These are phyloP conservation scores for Panicum virgatum DNA, from an alignment of 202 grass and related monocot species.

Conservation along the genomic window DNA sequence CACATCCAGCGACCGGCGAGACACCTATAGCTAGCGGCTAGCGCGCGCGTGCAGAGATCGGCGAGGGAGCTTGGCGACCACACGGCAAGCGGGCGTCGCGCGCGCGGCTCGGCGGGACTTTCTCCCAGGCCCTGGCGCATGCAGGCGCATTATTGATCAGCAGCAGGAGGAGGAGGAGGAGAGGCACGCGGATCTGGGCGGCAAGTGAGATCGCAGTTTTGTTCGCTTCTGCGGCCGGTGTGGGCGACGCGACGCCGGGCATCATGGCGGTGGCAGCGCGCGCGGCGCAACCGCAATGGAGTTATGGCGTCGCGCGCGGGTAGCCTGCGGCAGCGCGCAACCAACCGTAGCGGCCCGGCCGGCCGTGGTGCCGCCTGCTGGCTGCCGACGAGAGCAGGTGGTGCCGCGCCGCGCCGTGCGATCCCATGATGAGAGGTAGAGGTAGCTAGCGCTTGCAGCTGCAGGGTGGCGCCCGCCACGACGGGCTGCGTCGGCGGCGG, in stretches of 20 bases:
- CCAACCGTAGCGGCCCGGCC: background rate
- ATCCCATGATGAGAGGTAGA: background rate
- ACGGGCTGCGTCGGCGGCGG: background rate
- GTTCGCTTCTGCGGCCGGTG: conserved; percentile 8
- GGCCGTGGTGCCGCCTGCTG: background rate
- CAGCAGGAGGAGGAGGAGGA: too few relatives aligned
- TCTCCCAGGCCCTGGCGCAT: too few relatives aligned
- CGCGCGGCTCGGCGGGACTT: too few relatives aligned
- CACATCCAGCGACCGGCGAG: too few relatives aligned
- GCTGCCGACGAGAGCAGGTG: background rate
- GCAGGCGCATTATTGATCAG: too few relatives aligned
- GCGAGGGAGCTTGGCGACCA: too few relatives aligned
- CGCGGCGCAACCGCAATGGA: conserved; percentile 19
- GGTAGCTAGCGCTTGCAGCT: background rate
- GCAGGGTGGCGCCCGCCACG: background rate
- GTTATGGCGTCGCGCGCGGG: conserved; percentile 24
- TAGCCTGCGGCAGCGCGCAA: background rate
- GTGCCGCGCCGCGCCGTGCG: background rate
- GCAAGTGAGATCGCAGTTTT: conserved; percentile 21
- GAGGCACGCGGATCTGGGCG: conserved; percentile 3
- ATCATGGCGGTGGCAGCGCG: conserved; percentile 31
- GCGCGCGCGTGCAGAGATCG: too few relatives aligned
- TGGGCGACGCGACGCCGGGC: conserved; percentile 4
- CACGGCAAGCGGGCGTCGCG: too few relatives aligned
- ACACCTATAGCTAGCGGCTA: too few relatives aligned